A percentile compares a stretch with the other conserved stretches of the same genome.
Conservation (phyloP, 768 basidiomycete genomes). For the Royoungia palumana region DNA sequence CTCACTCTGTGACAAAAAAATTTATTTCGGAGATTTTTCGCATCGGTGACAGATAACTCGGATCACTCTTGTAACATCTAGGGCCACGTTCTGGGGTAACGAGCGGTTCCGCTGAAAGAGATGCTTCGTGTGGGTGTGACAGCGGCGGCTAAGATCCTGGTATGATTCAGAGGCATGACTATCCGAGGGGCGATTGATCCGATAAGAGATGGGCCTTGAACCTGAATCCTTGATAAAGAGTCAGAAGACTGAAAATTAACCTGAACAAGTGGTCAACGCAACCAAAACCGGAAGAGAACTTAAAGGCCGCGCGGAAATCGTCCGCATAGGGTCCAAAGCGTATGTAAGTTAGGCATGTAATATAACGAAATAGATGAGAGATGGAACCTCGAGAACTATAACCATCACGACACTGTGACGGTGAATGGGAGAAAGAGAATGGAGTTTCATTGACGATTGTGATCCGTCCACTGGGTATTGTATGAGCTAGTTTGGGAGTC, state of each 20-base stretch:
- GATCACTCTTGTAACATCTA: slow-evolving; percentile 1
- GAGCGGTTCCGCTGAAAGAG: slow-evolving; percentile 18
- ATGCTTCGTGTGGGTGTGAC: background rate
- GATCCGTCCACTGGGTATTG: slow-evolving; percentile 11
- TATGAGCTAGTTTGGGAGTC: too few relatives aligned
- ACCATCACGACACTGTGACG: slow-evolving; percentile 6
- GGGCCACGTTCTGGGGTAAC: slow-evolving; percentile 30
- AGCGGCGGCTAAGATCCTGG: too few relatives aligned
- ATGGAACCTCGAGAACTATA: slow-evolving; percentile 1
- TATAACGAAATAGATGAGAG: slow-evolving; percentile 11
- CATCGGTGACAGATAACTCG: background rate
- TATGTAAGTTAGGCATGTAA: slow-evolving; percentile 7
- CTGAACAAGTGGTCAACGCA: slow-evolving; percentile 1
- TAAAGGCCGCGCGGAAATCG: slow-evolving; percentile 17
- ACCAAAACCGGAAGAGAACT: slow-evolving; percentile 1
- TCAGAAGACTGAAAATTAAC: background rate
- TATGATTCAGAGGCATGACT: background rate
- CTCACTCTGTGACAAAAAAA: background rate
- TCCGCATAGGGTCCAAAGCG: slow-evolving; percentile 20
- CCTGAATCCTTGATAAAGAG: background rate
- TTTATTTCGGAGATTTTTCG: background rate
- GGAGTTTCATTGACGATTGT: slow-evolving; percentile 2
- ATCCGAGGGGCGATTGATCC: slow-evolving; percentile 11
- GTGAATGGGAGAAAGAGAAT: slow-evolving; percentile 8
- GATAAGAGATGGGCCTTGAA: background rate